These are phyloP conservation scores for Fusarium irregulare DNA, from an alignment of 2,329 filamentous ascomycete genomes.

Conservation along the genomic window DNA sequence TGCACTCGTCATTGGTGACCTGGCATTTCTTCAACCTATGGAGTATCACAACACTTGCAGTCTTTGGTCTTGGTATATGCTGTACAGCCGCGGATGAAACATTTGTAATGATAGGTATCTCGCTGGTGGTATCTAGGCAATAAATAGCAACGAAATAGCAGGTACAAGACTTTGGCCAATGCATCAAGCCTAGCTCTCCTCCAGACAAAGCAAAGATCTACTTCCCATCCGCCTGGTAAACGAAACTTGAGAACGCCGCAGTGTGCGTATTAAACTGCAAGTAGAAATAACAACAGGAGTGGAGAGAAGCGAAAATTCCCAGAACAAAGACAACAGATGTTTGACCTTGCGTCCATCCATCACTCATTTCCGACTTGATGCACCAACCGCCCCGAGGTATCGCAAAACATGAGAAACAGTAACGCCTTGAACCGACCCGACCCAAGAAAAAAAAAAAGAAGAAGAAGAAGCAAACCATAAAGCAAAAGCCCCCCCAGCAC, in stretches of 20 bases:
- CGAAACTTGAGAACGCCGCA: slow-evolving; percentile 10
- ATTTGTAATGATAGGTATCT: slow-evolving; percentile 37
- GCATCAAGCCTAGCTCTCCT: slow-evolving; percentile 38
- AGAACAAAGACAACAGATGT: slow-evolving; percentile 22
- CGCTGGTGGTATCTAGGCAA: slow-evolving; percentile 46
- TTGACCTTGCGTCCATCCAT: slow-evolving; percentile 34
- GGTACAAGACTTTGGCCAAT: slow-evolving; percentile 44
- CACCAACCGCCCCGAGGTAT: slow-evolving; percentile 39
- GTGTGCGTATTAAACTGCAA: slow-evolving; percentile 24
- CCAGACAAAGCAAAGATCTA: slow-evolving; percentile 25
- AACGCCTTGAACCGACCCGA: slow-evolving; percentile 29
- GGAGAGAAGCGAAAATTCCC: slow-evolving; percentile 32
- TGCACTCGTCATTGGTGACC: slow-evolving; percentile 76
- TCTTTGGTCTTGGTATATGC: neutral
- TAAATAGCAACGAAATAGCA: slow-evolving; percentile 43
- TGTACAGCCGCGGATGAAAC: slow-evolving; percentile 19
- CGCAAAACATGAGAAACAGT: slow-evolving; percentile 41
- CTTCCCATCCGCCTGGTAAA: slow-evolving; percentile 21
- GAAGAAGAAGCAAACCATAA: neutral
- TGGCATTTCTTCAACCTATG: neutral
- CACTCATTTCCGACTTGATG: slow-evolving; percentile 24
- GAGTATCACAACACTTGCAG: neutral
- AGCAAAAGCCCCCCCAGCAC: slow-evolving; percentile 25
- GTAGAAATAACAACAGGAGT: slow-evolving; percentile 25
- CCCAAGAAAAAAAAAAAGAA: slow-evolving; percentile 22